Base-by-base conservation (phyloP, 2,329 filamentous ascomycete genomes). In the Diaporthe vaccinii region DNA sequence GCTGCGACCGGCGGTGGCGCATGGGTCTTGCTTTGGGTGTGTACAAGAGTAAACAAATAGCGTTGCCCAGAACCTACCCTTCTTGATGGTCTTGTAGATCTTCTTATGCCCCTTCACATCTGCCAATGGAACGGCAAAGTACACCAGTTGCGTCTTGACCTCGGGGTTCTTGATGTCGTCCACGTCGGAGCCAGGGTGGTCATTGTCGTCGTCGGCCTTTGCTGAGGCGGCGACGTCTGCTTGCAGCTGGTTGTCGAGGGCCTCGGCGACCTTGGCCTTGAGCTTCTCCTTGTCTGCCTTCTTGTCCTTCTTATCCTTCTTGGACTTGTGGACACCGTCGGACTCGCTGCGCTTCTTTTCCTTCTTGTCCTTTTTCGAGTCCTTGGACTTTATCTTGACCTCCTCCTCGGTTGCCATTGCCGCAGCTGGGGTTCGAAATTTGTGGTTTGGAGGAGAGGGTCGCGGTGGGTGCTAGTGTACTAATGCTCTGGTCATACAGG, bases 111-210 rank as follows among this genome's bases (percentile, higher is more conserved):
- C 89, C 89, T 97, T 97, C 77, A 95, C 94, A 78, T 95, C 92
- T 39, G 93, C 93, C 76, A 97, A 87, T 46, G 95, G 94, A 79
- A 93, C 89, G 74, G 96, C 95, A 82, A 98, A 97, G 41, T 95
- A 94, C 73, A 97, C 94, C 65, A 97, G 87, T 75, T 93, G 73
- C 20, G 72, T 73, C 58, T 74, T 58, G 39, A 75, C 91, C 79
- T 86, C 85, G 58, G 82, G 79, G 39, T 83, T 82, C 83, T 87
- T 85, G 73, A 88, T 82, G 68, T 80, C 73, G 77, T 79, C 86
- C 78, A 74, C n/a, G 46, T 77, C 76, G 68, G 74, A 76, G 61
- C 72, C 74, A 6, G 74, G 72, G 61, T 74, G 71, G 61, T 88
- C 86, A 70, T 85, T 86, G 78, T 87, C 84, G 62, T 85, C 85